Percentiles rank a stretch among this genome's conserved stretches.
These are phyloP conservation scores for Panaeolus cyanescens DNA, from an alignment of 768 basidiomycete genomes.

Conservation along the genomic window DNA sequence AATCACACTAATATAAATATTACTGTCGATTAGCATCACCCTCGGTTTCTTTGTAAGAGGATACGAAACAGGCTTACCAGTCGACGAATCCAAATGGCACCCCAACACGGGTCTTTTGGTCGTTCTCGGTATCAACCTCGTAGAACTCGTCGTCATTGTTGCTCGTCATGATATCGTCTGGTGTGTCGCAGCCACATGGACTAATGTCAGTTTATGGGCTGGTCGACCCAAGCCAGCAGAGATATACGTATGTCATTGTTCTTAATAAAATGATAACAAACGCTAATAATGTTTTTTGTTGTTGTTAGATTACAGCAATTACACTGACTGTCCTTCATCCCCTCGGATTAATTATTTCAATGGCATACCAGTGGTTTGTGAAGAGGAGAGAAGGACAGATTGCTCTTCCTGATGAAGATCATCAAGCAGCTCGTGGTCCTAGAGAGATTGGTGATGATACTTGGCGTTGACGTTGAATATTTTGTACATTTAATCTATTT, in stretches of 20 bases:
- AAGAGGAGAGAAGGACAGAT: neutral
- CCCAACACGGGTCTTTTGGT: slow-evolving; percentile 77
- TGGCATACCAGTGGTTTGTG: slow-evolving; percentile 34
- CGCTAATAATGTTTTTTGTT: neutral
- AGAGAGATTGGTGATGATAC: slow-evolving; percentile 9
- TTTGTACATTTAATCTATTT: no score
- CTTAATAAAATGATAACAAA: no score
- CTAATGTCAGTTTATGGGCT: slow-evolving; percentile 66
- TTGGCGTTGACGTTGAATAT: no score
- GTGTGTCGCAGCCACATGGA: slow-evolving; percentile 76
- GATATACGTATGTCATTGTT: slow-evolving; percentile 55
- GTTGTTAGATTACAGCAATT: slow-evolving; percentile 54
- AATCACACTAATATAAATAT: neutral
- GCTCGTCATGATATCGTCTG: slow-evolving; percentile 71
- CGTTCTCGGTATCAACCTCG: slow-evolving; percentile 62
- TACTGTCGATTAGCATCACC: slow-evolving; percentile 50
- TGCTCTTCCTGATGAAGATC: neutral
- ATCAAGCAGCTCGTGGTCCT: slow-evolving; percentile 17
- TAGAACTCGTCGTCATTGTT: slow-evolving; percentile 56
- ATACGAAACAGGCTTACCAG: slow-evolving; percentile 42
- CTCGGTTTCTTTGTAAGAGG: slow-evolving; percentile 65
- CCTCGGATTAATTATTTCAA: slow-evolving; percentile 49
- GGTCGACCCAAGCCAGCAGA: slow-evolving; percentile 61
- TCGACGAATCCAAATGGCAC: slow-evolving; percentile 56
- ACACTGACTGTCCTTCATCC: slow-evolving; percentile 71